A percentile compares a stretch with the other conserved stretches of the same genome.
phyloP scores from a whole-genome alignment of 352 stramenopile genomes.

The Phytophthora nicotianae region DNA sequence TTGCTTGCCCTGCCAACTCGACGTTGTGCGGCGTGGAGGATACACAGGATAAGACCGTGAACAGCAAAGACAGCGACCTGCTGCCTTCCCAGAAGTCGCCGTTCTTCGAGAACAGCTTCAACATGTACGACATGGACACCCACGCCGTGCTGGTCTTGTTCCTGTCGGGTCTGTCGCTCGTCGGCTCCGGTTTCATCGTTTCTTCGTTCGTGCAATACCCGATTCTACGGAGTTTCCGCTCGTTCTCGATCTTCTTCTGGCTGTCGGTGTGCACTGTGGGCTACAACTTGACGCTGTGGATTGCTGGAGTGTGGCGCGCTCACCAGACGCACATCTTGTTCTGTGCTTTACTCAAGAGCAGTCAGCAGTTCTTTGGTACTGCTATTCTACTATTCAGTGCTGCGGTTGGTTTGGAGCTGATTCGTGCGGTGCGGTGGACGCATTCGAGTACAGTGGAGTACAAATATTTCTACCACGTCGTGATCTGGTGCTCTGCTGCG shows the following conservation, averaged over 20 bases:
- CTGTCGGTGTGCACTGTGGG: slow-evolving; percentile 61
- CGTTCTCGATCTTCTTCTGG: slow-evolving; percentile 70
- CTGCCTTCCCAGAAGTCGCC: slow-evolving; percentile 32
- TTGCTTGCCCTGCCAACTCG: slow-evolving; percentile 69
- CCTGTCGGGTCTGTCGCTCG: slow-evolving; percentile 67
- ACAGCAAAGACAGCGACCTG: slow-evolving; percentile 23
- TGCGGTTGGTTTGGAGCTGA: slow-evolving; percentile 64
- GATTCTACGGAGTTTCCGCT: slow-evolving; percentile 50
- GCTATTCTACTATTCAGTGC: slow-evolving; percentile 64
- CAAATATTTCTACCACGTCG: slow-evolving; percentile 58
- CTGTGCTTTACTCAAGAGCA: slow-evolving; percentile 56
- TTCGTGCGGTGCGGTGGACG: slow-evolving; percentile 61
- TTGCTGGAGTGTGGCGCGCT: slow-evolving; percentile 47
- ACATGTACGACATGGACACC: slow-evolving; percentile 76
- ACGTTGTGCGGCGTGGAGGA: slow-evolving; percentile 54
- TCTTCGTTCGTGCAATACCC: slow-evolving; percentile 73
- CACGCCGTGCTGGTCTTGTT: slow-evolving; percentile 80
- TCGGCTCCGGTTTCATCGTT: slow-evolving; percentile 71
- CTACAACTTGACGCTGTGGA: slow-evolving; percentile 70
- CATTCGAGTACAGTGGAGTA: slow-evolving; percentile 60
- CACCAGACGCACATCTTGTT: slow-evolving; percentile 48
- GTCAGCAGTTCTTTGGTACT: slow-evolving; percentile 73
- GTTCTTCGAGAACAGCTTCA: slow-evolving; percentile 69
- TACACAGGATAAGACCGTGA: slow-evolving; percentile 4
- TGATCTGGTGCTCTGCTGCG: slow-evolving; percentile 56